phyloP scores from a whole-genome alignment of 2,329 filamentous ascomycete genomes.

The Pseudogymnoascus sp. region DNA sequence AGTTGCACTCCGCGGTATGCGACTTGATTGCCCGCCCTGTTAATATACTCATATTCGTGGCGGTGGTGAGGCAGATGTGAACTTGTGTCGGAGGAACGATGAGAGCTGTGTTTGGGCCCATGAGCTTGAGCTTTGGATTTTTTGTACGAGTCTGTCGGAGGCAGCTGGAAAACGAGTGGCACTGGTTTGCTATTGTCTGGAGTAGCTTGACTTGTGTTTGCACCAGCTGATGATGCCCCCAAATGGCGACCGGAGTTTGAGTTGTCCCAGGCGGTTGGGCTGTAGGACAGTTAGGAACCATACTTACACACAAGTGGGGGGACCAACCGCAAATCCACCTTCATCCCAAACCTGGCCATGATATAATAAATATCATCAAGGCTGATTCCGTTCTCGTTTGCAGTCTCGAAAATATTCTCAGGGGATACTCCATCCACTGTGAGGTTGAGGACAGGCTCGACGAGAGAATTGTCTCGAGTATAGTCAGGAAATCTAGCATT shows the following conservation, averaged over 20 bases:
- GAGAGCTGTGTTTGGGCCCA: neutral
- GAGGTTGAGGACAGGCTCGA: neutral
- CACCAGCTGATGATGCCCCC: neutral
- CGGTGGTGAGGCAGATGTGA: neutral
- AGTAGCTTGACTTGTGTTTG: neutral
- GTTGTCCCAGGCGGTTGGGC: neutral
- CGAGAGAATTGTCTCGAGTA: neutral
- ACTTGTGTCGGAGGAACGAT: neutral
- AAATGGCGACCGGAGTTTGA: neutral
- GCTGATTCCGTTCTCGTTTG: neutral
- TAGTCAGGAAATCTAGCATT: neutral
- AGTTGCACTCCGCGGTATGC: neutral
- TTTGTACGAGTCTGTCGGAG: neutral
- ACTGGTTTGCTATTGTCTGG: neutral
- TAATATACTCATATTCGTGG: neutral
- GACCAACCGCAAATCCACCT: neutral
- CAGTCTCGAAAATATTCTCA: neutral
- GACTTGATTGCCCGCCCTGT: neutral
- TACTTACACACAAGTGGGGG: neutral
- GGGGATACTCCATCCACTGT: neutral
- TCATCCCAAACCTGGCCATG: constrained; percentile 3
- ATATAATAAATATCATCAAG: constrained; percentile 4
- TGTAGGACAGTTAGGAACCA: neutral
- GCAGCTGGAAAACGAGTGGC: neutral
- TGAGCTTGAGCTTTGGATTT: neutral